Evolutionary conservation across 1,139 yeast genomes (phyloP).

Genomic region (Blastobotrys indianensis): DNA sequence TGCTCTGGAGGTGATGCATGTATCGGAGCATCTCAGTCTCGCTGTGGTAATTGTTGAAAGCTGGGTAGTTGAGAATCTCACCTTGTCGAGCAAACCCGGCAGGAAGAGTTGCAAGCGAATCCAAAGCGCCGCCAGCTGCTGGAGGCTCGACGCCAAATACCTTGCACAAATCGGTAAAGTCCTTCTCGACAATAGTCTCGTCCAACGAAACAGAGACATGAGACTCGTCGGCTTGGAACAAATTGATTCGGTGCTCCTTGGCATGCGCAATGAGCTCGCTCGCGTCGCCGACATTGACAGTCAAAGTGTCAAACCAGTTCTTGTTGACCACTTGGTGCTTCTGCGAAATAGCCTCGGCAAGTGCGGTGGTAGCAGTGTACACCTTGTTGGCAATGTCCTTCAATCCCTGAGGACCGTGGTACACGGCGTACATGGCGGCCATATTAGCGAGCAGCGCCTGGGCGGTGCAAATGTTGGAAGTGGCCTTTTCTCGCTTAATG

Average conservation of each 20-base stretch:
- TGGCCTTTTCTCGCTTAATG: constrained; percentile 94
- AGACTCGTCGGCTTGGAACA: constrained; percentile 59
- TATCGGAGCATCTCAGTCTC: constrained; percentile 94
- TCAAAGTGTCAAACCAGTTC: constrained; percentile 83
- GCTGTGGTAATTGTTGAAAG: constrained; percentile 82
- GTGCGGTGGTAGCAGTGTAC: constrained; percentile 64
- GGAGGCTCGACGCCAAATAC: constrained; percentile 37
- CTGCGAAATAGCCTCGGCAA: constrained; percentile 51
- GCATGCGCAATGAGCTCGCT: constrained; percentile 56
- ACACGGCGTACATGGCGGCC: constrained; percentile 92
- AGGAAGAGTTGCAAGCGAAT: constrained; percentile 40
- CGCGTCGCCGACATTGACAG: constrained; percentile 55
- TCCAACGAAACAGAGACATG: constrained; percentile 75
- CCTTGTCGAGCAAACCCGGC: constrained; percentile 54
- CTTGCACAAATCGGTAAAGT: constrained; percentile 51
- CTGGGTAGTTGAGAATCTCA: constrained; percentile 60
- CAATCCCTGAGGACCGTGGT: constrained; percentile 93
- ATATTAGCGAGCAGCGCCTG: constrained; percentile 94
- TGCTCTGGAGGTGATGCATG: constrained; percentile 75
- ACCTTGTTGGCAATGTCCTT: constrained; percentile 72
- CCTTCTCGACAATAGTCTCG: constrained; percentile 70
- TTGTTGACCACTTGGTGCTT: constrained; percentile 43
- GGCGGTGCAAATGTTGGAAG: constrained; percentile 96
- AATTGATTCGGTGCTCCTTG: constrained; percentile 58
- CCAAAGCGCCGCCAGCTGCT: constrained; percentile 16